These are phyloP conservation scores for Lipomyces yamadae DNA, from an alignment of 805 yeast species.

Conservation along the genomic window DNA sequence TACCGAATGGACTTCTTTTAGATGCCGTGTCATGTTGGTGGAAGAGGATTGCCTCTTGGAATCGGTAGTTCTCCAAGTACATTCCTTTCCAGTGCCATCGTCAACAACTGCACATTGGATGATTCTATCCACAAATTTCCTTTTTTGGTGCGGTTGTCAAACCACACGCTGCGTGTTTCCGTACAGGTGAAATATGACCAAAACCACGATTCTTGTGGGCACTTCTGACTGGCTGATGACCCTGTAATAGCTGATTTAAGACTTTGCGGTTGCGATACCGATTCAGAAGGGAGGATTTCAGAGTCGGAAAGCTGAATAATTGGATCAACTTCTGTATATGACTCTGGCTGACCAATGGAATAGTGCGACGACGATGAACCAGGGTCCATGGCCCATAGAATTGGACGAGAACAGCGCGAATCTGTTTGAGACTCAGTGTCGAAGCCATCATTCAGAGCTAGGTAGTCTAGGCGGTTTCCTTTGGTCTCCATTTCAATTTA, in stretches of 20 bases:
- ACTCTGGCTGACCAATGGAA: conserved; percentile 4
- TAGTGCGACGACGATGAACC: too few relatives aligned
- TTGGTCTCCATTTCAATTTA: conserved; percentile 2
- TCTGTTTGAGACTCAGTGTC: background rate
- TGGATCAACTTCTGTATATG: background rate
- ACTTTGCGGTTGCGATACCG: background rate
- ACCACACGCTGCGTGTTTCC: too few relatives aligned
- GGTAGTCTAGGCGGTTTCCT: background rate
- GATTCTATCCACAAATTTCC: conserved; percentile 4
- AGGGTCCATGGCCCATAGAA: background rate
- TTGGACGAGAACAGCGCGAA: background rate
- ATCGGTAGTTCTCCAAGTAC: background rate
- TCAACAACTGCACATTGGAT: conserved; percentile 1
- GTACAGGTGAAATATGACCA: background rate
- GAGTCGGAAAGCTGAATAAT: conserved; percentile 1
- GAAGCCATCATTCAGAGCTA: conserved; percentile 2
- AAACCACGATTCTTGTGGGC: background rate
- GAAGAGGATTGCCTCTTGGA: conserved; percentile 6
- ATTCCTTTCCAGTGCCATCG: background rate
- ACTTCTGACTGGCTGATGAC: background rate
- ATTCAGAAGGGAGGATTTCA: background rate
- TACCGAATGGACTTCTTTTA: background rate
- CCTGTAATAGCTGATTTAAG: background rate
- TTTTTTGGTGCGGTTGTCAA: conserved; percentile 5
- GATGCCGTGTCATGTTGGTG: background rate